Percentiles rank a stretch among this genome's conserved stretches.
These are phyloP conservation scores for Phialemoniopsis sp. DNA, from an alignment of 2,329 filamentous ascomycete species.

Conservation along the genomic window DNA sequence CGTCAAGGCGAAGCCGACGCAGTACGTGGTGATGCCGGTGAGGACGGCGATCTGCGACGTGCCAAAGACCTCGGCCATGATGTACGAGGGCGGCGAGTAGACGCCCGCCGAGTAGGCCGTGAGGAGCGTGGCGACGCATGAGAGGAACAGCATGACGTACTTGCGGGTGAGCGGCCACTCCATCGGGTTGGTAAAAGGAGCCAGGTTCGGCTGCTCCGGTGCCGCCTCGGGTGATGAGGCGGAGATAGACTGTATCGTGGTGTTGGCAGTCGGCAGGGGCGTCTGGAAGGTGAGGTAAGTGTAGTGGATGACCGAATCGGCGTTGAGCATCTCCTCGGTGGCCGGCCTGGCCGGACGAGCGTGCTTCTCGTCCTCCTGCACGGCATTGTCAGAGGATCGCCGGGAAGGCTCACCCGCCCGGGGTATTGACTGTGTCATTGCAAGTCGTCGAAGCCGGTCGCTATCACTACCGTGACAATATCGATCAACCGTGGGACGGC, in stretches of 20 bases:
- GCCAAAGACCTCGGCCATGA: conserved; percentile 63
- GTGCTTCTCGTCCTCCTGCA: too few species aligned
- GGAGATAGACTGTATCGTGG: conserved; percentile 5
- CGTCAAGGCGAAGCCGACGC: conserved; percentile 72
- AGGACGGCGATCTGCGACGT: conserved; percentile 64
- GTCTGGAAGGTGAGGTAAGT: conserved; percentile 37
- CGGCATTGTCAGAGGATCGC: too few species aligned
- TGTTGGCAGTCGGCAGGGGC: conserved; percentile 23
- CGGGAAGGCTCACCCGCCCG: too few species aligned
- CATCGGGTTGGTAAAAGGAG: conserved; percentile 65
- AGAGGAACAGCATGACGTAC: conserved; percentile 64
- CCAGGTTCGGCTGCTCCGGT: conserved; percentile 55
- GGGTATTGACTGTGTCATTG: too few species aligned
- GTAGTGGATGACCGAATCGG: conserved; percentile 22
- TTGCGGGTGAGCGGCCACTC: conserved; percentile 70
- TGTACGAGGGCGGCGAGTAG: conserved; percentile 65
- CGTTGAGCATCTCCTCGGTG: too few species aligned
- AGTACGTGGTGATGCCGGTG: conserved; percentile 78
- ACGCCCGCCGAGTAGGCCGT: conserved; percentile 80
- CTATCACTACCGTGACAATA: too few species aligned
- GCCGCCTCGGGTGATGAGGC: conserved; percentile 22
- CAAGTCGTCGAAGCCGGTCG: too few species aligned
- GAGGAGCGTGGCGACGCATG: conserved; percentile 70
- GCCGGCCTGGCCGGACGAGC: too few species aligned
- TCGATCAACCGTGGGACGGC: too few species aligned